Percentiles rank a stretch among this genome's conserved stretches.
Evolutionary conservation across 345 rosid genomes (phyloP).

Genomic region (Geranium brycei): DNA sequence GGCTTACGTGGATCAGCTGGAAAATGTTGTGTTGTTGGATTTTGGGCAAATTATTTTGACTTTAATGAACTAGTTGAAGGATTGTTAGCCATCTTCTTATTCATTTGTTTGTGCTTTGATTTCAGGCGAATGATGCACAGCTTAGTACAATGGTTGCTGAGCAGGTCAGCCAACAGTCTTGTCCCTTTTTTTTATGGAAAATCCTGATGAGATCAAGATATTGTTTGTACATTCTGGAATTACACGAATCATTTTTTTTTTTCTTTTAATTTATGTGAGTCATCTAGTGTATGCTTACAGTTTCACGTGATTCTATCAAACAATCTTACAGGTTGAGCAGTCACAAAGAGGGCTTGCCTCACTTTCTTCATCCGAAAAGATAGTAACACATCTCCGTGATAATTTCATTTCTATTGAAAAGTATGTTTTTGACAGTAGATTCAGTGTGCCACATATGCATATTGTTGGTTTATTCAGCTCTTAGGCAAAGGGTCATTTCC

Average conservation of each 20-base stretch:
- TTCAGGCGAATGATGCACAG: slow-evolving; percentile 91
- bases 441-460: not conserved
- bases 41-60: not conserved
- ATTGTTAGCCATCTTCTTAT: not conserved
- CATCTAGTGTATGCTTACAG: not conserved
- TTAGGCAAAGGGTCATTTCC: not conserved
- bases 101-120: not conserved
- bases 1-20: not conserved
- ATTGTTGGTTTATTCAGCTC: not conserved
- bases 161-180: slow-evolving; percentile 35
- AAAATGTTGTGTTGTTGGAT: not conserved
- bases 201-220: not conserved
- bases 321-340: slow-evolving; percentile 60
- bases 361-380: slow-evolving; percentile 59
- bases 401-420: slow-evolving; percentile 75
- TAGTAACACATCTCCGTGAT: slow-evolving; percentile 55
- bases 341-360: slow-evolving; percentile 77
- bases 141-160: slow-evolving; percentile 99
- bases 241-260: not conserved
- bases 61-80: not conserved
- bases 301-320: not conserved
- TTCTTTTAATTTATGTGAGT: not conserved
- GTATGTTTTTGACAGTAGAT: slow-evolving; percentile 19
- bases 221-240: not conserved
- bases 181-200: too few species aligned